Percentiles rank a stretch among this genome's conserved stretches.
Evolutionary conservation across 257 asterid genomes (phyloP).

Genomic region (Petrea volubilis): DNA sequence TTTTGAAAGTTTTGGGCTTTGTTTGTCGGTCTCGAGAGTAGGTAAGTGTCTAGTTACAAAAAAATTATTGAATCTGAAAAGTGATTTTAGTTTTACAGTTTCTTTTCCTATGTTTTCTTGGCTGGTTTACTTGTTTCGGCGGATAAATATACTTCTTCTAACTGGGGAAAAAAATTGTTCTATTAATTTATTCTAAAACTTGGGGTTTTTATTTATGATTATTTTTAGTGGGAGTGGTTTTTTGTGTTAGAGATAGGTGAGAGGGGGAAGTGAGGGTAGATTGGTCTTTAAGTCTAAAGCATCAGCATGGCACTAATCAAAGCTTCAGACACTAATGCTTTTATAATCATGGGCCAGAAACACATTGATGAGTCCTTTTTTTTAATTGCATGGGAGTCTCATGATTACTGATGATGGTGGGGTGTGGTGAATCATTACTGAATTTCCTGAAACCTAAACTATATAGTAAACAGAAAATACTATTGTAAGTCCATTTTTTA

Average conservation of each 20-base stretch:
- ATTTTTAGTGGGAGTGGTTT: conserved; percentile 14
- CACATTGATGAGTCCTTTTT: conserved; percentile 42
- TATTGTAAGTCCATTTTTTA: conserved; percentile 25
- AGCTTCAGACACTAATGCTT: conserved; percentile 40
- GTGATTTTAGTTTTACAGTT: background rate
- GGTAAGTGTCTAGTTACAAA: conserved; percentile 3
- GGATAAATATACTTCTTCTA: background rate
- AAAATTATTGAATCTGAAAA: conserved; percentile 6
- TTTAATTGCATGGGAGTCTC: conserved; percentile 37
- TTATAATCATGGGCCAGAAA: conserved; percentile 49
- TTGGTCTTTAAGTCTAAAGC: conserved; percentile 41
- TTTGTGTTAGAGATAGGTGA: conserved; percentile 18
- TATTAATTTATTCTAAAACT: background rate
- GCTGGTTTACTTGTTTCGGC: background rate
- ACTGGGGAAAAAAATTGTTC: background rate
- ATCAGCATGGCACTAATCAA: conserved; percentile 30
- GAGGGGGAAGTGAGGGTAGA: conserved; percentile 36
- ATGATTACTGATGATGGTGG: conserved; percentile 44
- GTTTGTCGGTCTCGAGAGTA: conserved; percentile 10
- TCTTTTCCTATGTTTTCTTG: conserved; percentile 10
- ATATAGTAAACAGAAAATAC: conserved; percentile 17
- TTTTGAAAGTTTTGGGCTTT: conserved; percentile 5
- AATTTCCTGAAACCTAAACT: conserved; percentile 33
- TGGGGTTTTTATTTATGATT: conserved; percentile 9
- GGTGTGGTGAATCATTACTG: conserved; percentile 45